Base-by-base conservation (phyloP, 768 basidiomycete species). In the Boletus insuetus region DNA sequence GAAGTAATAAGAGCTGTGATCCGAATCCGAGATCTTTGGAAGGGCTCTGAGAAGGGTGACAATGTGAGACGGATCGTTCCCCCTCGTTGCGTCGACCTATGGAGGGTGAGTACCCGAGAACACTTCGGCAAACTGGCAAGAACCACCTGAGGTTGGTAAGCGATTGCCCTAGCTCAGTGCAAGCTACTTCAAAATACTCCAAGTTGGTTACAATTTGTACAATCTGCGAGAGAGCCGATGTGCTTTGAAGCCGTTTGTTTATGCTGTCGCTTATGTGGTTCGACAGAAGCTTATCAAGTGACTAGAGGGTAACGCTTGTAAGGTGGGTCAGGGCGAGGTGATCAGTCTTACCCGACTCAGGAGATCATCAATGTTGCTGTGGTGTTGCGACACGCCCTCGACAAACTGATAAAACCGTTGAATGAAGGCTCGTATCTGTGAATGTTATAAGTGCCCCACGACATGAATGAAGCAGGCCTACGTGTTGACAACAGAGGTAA, bases 361-460 rank as follows among this genome's bases (percentile, higher is more conserved):
- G 10, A 98, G 78, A 51, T 94, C 93, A 63, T 98, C 95, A 32
- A 95, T 91, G 66, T 95, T 89, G 41, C 88, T 82, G 69, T 94
- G 90, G 54, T 93, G 89, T 66, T 95, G 91, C 3, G 89, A 86
- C 6, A 97, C 90, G 10, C 96, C 96, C 62, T 99, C 97, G 0
- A 95, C 85, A 70, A 98, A 99, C 22, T 92, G 87, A 68, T 98
- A 96, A 75, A 97, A 98, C 63, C 92, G 93, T 62, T 94, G 89
- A 38, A 97, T 89, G 65, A 96, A 98, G 41, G 77, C 79, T 24
- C 92, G 86, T 55, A 96, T 89, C 85, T 96, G 74, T 29, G 26
- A 42, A 29, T 14, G 39, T 46, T 20, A 52, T 53, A 58, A 49
- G 56, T 42, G 26, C 17, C 44, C 16, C 51, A 26, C 10, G 6